A percentile compares a stretch with the other conserved stretches of the same genome.
Evolutionary conservation across 2,329 filamentous ascomycete genomes (phyloP).

Genomic region (Exophiala bonariae): DNA sequence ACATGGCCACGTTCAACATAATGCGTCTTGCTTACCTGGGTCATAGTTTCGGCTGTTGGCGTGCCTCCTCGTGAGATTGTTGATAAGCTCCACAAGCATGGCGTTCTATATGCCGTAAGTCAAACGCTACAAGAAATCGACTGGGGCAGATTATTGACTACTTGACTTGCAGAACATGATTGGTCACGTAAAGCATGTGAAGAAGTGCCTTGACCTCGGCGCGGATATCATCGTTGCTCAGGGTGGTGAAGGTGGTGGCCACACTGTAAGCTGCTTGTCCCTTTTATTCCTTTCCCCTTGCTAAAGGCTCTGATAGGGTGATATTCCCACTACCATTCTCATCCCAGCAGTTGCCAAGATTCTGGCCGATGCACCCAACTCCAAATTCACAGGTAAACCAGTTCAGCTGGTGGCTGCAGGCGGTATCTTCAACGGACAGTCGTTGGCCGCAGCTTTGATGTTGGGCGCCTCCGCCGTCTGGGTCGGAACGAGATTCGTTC

Average conservation of each 20-base stretch:
- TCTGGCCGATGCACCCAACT: conserved; percentile 71
- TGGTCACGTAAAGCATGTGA: conserved; percentile 97
- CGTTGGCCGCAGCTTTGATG: conserved; percentile 85
- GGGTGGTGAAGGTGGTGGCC: conserved; percentile 94
- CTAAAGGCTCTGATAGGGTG: conserved; percentile 50
- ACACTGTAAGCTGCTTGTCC: conserved; percentile 52
- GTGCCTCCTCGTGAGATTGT: conserved; percentile 87
- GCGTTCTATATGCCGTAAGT: conserved; percentile 59
- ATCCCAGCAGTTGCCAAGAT: conserved; percentile 89
- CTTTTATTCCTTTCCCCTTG: conserved; percentile 34
- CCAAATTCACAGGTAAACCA: conserved; percentile 79
- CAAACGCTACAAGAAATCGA: neutral
- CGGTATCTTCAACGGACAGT: conserved; percentile 89
- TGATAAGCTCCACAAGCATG: conserved; percentile 81
- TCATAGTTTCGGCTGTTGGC: conserved; percentile 81
- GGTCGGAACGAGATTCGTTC: conserved; percentile 95
- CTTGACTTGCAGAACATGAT: conserved; percentile 93
- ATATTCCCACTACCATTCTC: conserved; percentile 86
- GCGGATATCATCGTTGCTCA: conserved; percentile 98
- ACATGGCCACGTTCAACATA: neutral
- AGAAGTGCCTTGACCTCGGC: conserved; percentile 90
- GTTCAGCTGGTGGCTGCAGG: conserved; percentile 93
- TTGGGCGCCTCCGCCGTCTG: conserved; percentile 90
- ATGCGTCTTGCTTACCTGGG: neutral
- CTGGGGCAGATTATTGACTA: conserved; percentile 6